Evolutionary conservation across 805 yeast species (phyloP).

Genomic region (Hanseniaspora thailandica): DNA sequence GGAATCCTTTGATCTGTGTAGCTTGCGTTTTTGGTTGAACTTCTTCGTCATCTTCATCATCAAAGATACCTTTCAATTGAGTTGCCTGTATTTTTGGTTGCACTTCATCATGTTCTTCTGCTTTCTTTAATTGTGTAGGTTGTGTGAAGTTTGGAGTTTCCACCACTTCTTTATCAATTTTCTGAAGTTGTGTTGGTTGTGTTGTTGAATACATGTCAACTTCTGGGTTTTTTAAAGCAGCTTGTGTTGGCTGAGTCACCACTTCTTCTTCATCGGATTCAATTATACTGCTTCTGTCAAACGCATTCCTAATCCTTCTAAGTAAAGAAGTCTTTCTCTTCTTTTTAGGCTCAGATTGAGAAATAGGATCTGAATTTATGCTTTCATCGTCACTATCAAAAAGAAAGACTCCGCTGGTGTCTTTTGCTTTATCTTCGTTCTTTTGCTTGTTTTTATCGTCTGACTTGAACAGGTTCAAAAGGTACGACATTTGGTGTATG

Average conservation of each 20-base stretch:
- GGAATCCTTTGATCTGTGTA: no score
- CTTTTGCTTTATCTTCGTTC: not conserved
- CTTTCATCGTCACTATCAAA: conserved; percentile 14
- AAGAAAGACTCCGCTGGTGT: not conserved
- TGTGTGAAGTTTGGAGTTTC: not conserved
- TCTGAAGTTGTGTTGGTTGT: not conserved
- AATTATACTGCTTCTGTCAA: conserved; percentile 7
- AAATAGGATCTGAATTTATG: conserved; percentile 16
- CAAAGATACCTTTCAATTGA: not conserved
- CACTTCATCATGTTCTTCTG: not conserved
- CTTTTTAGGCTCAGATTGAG: conserved; percentile 20
- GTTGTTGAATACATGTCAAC: not conserved
- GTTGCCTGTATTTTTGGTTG: not conserved
- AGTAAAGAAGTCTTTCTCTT: conserved; percentile 17
- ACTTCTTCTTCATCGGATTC: conserved; percentile 7
- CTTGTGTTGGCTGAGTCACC: conserved; percentile 4
- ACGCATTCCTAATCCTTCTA: conserved; percentile 13
- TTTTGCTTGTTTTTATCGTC: not conserved
- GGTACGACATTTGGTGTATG: not conserved
- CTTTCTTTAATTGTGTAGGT: conserved; percentile 5
- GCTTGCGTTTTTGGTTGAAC: not conserved
- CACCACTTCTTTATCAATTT: conserved; percentile 12
- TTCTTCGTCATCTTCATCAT: not conserved
- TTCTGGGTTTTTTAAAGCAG: not conserved
- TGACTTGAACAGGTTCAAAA: not conserved